These are phyloP conservation scores for Raphanus sativus DNA, from an alignment of 345 rosid genomes.

Conservation along the genomic window DNA sequence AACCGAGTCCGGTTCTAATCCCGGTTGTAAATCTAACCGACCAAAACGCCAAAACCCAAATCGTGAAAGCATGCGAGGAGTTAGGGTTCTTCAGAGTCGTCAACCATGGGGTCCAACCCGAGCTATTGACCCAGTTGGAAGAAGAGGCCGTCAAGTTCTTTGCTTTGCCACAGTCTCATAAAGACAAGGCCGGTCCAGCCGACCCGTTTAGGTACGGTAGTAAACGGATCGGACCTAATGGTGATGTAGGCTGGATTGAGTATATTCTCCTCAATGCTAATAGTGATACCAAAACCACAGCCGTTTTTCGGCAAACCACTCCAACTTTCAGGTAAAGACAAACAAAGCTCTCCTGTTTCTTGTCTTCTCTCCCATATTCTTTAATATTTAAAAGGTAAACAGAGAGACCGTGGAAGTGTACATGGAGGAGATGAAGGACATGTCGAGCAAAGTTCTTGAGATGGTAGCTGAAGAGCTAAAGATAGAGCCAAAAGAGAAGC, in stretches of 20 bases:
- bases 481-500: constrained; percentile 51
- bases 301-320: constrained; percentile 45
- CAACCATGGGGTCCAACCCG: constrained; percentile 63
- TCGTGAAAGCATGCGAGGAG: constrained; percentile 63
- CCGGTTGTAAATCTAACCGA: constrained; percentile 58
- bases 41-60: constrained; percentile 53
- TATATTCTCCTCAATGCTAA: constrained; percentile 62
- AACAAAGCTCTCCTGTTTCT: neutral
- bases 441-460: constrained; percentile 67
- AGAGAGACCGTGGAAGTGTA: constrained; percentile 61
- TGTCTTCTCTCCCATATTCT: neutral
- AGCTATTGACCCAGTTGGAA: constrained; percentile 50
- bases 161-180: constrained; percentile 52
- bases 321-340: constrained; percentile 47
- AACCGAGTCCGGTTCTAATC: constrained; percentile 37
- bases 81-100: constrained; percentile 77
- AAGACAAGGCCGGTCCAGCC: constrained; percentile 65
- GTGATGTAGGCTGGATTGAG: constrained; percentile 80
- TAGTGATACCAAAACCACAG: constrained; percentile 32
- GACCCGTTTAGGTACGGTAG: constrained; percentile 80
- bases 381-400: neutral
- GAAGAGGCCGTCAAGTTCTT: constrained; percentile 58
- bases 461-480: constrained; percentile 63
- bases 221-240: constrained; percentile 66
- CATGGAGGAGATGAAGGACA: constrained; percentile 50